phyloP scores from a whole-genome alignment of 2,329 filamentous ascomycete genomes.

The Ilyonectria destructans region DNA sequence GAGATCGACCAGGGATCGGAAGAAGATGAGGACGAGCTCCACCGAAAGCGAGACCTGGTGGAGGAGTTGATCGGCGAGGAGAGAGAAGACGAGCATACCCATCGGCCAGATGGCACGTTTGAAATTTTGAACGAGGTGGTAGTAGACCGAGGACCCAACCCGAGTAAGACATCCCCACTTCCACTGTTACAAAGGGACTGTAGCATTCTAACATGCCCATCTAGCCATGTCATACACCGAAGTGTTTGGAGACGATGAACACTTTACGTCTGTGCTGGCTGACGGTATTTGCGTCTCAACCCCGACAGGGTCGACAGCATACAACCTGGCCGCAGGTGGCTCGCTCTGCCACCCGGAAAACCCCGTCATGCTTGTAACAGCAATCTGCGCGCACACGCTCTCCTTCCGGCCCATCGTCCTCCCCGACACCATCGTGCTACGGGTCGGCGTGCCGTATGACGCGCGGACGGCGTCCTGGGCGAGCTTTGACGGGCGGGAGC shows the following conservation, averaged over 20 bases:
- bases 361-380: slow-evolving; percentile 93
- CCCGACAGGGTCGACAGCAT: slow-evolving; percentile 94
- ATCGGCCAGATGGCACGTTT: slow-evolving; percentile 86
- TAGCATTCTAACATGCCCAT: slow-evolving; percentile 9
- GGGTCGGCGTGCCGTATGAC: slow-evolving; percentile 95
- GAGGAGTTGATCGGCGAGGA: slow-evolving; percentile 93
- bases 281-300: slow-evolving; percentile 96
- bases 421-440: slow-evolving; percentile 94
- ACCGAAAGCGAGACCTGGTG: slow-evolving; percentile 77
- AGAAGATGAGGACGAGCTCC: slow-evolving; percentile 58
- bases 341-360: slow-evolving; percentile 97
- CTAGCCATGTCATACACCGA: slow-evolving; percentile 92
- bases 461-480: slow-evolving; percentile 93
- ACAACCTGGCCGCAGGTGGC: slow-evolving; percentile 96
- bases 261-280: slow-evolving; percentile 93
- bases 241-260: slow-evolving; percentile 94
- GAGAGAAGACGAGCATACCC: slow-evolving; percentile 86
- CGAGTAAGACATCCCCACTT: slow-evolving; percentile 73
- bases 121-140: slow-evolving; percentile 99
- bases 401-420: slow-evolving; percentile 97
- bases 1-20: slow-evolving; percentile 47
- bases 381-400: slow-evolving; percentile 94
- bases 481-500: slow-evolving; percentile 96
- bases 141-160: slow-evolving; percentile 92
- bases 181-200: slow-evolving; percentile 21